Base-by-base conservation (phyloP, 306 rosid species). In the Prinsepia uniflora region DNA sequence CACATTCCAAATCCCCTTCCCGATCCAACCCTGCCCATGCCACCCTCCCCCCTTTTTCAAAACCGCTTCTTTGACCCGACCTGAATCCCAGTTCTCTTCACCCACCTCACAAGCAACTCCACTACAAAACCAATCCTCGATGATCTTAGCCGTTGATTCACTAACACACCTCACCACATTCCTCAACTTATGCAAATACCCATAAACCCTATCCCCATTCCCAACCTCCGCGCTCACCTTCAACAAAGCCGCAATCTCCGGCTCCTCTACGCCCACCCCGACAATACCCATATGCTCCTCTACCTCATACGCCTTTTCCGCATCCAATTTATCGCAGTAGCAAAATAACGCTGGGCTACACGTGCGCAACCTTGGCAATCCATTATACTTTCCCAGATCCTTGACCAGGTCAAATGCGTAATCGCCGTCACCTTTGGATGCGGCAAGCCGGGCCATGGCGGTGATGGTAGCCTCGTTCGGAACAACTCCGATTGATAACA, bases 21-120 rank as follows among this genome's bases (percentile, higher is more conserved):
- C 96, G 69, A 88, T 76, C 98, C 97, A 93, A 18, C 98, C 97
- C 65, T 48, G 81, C 59, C 96, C 97, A 63, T 90, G 98, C 98
- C 98, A 90, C 60, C 98, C 98, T 72, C 98, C 97, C 17, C 96
- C 97, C 45, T 85, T 87, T 45, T 87, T 66, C 78, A 62, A 79
- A 76, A 90, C 75, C 34, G 49, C 84, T 17, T 84, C 91, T 54
- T 70, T 80, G 8, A 88, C 80, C 36, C 56, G 43, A 63, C 20
- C 80, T 10, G 6, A 44, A 1, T 89, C 96, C 71, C 70, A 78
- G 79, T 60, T 72, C 71, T 6, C 53, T 65, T 77, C 84, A 42
- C 89, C 90, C 59, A 81, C 79, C 79, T 70, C 84, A 42, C 76
- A n/a, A 10, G 87, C 97, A 68, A 64, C 74, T 2, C 43, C 42